Evolutionary conservation across 805 yeast genomes (phyloP).

Genomic region (Hanseniaspora singularis): DNA sequence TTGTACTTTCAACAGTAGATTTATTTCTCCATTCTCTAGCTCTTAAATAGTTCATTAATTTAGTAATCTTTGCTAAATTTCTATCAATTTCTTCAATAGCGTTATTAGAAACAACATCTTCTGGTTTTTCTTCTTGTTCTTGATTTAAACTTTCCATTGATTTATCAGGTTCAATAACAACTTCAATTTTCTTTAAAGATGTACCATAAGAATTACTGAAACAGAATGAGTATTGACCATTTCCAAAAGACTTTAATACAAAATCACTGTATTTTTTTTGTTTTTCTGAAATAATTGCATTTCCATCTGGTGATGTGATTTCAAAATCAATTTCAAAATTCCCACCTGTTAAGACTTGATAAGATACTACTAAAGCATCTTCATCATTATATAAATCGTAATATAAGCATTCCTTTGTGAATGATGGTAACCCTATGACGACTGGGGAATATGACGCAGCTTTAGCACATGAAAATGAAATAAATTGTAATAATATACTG

Average conservation of each 20-base stretch:
- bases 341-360: constrained; percentile 54
- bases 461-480: not conserved
- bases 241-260: constrained; percentile 42
- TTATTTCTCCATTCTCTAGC: constrained; percentile 96
- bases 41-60: constrained; percentile 71
- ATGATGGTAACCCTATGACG: constrained; percentile 31
- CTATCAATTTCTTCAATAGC: constrained; percentile 48
- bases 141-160: constrained; percentile 27
- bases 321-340: constrained; percentile 55
- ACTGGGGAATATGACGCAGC: constrained; percentile 28
- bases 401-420: constrained; percentile 36
- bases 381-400: constrained; percentile 29
- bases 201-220: constrained; percentile 54
- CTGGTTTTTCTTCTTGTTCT: constrained; percentile 37
- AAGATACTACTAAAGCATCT: constrained; percentile 33
- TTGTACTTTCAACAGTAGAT: constrained; percentile 75
- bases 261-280: constrained; percentile 57
- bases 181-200: constrained; percentile 52
- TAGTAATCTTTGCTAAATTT: constrained; percentile 46
- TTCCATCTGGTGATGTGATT: constrained; percentile 44
- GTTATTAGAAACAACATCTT: constrained; percentile 40
- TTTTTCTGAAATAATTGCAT: constrained; percentile 37
- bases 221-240: constrained; percentile 57
- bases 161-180: constrained; percentile 44
- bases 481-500: not conserved